phyloP scores from a whole-genome alignment of 164 flowering plant genomes.

The Magnolia kwangsiensis region DNA sequence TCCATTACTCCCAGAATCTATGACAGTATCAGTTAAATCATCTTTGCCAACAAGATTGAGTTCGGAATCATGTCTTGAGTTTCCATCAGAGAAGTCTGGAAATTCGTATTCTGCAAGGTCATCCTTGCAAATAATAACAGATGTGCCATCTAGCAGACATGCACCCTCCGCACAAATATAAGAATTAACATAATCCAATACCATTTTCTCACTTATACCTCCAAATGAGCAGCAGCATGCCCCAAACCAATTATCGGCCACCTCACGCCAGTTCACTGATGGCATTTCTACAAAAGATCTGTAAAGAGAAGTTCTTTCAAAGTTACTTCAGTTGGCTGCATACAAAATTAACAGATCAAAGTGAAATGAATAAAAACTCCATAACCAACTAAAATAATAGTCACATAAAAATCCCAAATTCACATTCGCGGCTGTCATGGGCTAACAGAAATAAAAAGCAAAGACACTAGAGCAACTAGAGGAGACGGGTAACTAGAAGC shows the following conservation, averaged over 20 bases:
- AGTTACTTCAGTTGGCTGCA: slow-evolving; percentile 6
- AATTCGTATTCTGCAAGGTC: slow-evolving; percentile 48
- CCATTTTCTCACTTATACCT: slow-evolving; percentile 86
- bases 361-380: background rate
- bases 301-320: slow-evolving; percentile 12
- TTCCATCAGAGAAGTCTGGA: slow-evolving; percentile 18
- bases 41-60: slow-evolving; percentile 12
- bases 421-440: background rate
- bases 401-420: background rate
- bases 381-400: background rate
- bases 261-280: slow-evolving; percentile 86
- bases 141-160: slow-evolving; percentile 57
- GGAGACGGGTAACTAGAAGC: background rate
- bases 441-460: background rate
- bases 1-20: slow-evolving; percentile 15
- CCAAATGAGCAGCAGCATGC: slow-evolving; percentile 96
- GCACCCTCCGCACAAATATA: slow-evolving; percentile 49
- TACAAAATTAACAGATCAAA: slow-evolving; percentile 2
- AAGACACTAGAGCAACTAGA: background rate
- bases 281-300: slow-evolving; percentile 81
- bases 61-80: slow-evolving; percentile 5
- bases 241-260: slow-evolving; percentile 98
- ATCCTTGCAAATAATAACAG: slow-evolving; percentile 59
- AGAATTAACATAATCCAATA: slow-evolving; percentile 48
- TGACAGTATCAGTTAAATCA: slow-evolving; percentile 9